phyloP scores from a whole-genome alignment of 805 yeast genomes.

The Candida patagonica region DNA sequence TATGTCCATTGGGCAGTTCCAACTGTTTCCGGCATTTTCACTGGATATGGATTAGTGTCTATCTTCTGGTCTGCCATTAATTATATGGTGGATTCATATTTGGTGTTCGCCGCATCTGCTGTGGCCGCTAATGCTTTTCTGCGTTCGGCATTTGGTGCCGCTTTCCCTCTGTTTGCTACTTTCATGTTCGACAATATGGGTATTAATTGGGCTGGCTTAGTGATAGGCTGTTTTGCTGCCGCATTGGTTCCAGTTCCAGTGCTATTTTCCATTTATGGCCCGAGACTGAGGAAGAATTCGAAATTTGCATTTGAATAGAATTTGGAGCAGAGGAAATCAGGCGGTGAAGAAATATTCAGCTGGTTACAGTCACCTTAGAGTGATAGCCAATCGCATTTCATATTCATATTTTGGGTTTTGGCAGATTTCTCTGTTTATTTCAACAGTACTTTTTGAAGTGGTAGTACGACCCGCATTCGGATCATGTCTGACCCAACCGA shows the following conservation, averaged over 20 bases:
- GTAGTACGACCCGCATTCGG: too few species aligned
- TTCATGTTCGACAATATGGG: constrained; percentile 66
- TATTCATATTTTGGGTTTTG: too few species aligned
- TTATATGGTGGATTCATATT: constrained; percentile 64
- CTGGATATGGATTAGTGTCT: constrained; percentile 60
- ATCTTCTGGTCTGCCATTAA: constrained; percentile 64
- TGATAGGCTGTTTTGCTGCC: constrained; percentile 53
- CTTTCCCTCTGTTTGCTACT: constrained; percentile 63
- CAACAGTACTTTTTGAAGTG: too few species aligned
- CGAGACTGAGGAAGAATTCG: constrained; percentile 44
- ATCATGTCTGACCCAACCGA: too few species aligned
- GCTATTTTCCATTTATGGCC: constrained; percentile 53
- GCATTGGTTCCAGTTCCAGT: constrained; percentile 61
- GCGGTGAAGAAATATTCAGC: too few species aligned
- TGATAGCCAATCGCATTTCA: too few species aligned
- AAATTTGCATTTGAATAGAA: constrained; percentile 58
- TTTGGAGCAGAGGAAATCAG: too few species aligned
- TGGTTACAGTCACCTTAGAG: too few species aligned
- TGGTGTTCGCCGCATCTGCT: constrained; percentile 70
- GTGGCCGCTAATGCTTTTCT: constrained; percentile 65
- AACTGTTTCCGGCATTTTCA: constrained; percentile 52
- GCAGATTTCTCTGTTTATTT: too few species aligned
- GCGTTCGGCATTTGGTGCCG: constrained; percentile 62
- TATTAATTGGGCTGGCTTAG: constrained; percentile 70
- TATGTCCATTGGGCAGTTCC: constrained; percentile 76